Conservation (phyloP, 306 rosid genomes). For the Medicago ruthenica region DNA sequence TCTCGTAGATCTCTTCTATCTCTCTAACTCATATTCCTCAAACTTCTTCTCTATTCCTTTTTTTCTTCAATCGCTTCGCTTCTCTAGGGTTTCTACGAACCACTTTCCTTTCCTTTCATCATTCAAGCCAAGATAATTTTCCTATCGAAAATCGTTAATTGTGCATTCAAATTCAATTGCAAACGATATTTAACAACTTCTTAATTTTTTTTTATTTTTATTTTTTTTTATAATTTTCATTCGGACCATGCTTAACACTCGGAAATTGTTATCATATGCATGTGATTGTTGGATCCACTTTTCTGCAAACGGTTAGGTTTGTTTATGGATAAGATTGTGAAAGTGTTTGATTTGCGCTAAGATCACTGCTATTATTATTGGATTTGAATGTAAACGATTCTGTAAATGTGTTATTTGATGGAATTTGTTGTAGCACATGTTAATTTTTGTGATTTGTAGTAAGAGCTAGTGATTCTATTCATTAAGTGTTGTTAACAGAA, state of each 20-base stretch:
- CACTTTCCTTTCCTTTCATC: background rate
- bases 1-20: slow-evolving; percentile 4
- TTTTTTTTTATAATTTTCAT: background rate
- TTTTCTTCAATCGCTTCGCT: slow-evolving; percentile 10
- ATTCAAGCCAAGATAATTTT: background rate
- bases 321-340: background rate
- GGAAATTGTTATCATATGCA: background rate
- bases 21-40: background rate
- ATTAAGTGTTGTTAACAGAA: background rate
- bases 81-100: slow-evolving; percentile 28
- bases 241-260: background rate
- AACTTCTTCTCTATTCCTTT: background rate
- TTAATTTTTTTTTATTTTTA: background rate
- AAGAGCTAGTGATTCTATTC: background rate
- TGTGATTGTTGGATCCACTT: slow-evolving; percentile 21
- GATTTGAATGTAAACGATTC: slow-evolving; percentile 5
- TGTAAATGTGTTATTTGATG: slow-evolving; percentile 14
- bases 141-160: background rate
- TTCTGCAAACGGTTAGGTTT: slow-evolving; percentile 2
- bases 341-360: background rate
- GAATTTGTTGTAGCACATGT: background rate
- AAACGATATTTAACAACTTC: background rate
- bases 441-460: background rate
- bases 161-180: slow-evolving; percentile 7
- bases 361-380: background rate